phyloP scores from a whole-genome alignment of 2,329 filamentous ascomycete genomes.

The Colletotrichum sp. region DNA sequence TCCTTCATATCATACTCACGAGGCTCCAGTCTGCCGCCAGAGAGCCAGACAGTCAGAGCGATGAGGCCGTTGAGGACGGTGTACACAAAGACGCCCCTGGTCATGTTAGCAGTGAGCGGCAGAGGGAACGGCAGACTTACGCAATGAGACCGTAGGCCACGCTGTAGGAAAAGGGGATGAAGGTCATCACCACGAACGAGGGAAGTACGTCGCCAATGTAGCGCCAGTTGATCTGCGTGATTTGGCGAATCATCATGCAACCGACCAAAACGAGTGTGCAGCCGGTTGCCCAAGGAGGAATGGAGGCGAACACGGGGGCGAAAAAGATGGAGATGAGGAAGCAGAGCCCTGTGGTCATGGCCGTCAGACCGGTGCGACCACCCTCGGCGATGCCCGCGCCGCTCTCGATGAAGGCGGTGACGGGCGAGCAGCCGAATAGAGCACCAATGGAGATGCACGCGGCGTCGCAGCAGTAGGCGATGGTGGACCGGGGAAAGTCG shows the following conservation, averaged over 20 bases:
- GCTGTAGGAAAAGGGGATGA: conserved; percentile 81
- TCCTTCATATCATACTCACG: conserved; percentile 59
- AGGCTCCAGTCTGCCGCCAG: conserved; percentile 47
- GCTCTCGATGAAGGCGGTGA: conserved; percentile 77
- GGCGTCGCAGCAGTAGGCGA: conserved; percentile 78
- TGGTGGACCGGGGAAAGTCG: conserved; percentile 85
- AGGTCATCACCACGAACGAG: conserved; percentile 75
- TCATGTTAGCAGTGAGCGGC: background rate
- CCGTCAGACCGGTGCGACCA: conserved; percentile 73
- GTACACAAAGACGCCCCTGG: conserved; percentile 59
- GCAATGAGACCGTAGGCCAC: conserved; percentile 79
- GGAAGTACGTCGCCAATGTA: conserved; percentile 78
- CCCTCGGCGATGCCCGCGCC: conserved; percentile 79
- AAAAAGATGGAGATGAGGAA: conserved; percentile 78
- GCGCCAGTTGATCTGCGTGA: conserved; percentile 76
- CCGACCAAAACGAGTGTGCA: conserved; percentile 75
- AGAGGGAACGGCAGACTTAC: conserved; percentile 41
- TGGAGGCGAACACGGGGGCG: conserved; percentile 76
- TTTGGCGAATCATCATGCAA: conserved; percentile 78
- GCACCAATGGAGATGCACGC: conserved; percentile 73
- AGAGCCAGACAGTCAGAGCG: conserved; percentile 47
- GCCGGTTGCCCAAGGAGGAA: conserved; percentile 79
- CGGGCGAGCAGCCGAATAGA: conserved; percentile 71
- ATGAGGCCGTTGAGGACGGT: conserved; percentile 53
- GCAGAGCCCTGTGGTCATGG: conserved; percentile 70